These are phyloP conservation scores for Mesembryanthemum crystallinum DNA, from an alignment of 148 eudicot species.

Conservation along the genomic window DNA sequence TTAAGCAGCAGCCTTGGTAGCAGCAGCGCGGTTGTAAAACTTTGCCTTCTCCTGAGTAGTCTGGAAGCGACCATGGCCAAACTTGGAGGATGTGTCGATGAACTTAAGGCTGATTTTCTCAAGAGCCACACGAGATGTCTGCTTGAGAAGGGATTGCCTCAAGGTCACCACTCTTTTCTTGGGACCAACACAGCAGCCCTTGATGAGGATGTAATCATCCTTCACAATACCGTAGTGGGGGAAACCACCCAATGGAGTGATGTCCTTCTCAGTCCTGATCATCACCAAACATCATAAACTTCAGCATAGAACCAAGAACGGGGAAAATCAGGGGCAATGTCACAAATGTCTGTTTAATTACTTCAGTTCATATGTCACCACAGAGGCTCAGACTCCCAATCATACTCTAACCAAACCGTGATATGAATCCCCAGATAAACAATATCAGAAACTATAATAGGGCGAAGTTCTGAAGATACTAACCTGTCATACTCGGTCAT, in stretches of 20 bases:
- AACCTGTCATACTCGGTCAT: conserved; percentile 71
- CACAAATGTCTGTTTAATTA: too few relatives aligned
- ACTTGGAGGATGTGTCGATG: conserved; percentile 88
- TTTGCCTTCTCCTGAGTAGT: conserved; percentile 71
- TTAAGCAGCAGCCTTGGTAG: conserved; percentile 53
- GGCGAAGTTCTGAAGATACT: not conserved
- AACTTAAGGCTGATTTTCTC: conserved; percentile 84
- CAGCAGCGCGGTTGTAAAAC: conserved; percentile 40
- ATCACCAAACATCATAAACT: not conserved
- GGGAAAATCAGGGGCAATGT: too few relatives aligned
- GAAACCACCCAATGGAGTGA: conserved; percentile 96
- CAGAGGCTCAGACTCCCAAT: too few relatives aligned
- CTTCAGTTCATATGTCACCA: too few relatives aligned
- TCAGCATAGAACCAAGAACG: too few relatives aligned
- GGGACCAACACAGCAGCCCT: conserved; percentile 80
- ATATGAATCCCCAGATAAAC: too few relatives aligned
- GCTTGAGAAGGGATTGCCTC: conserved; percentile 69
- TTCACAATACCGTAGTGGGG: conserved; percentile 89
- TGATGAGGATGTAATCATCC: conserved; percentile 79
- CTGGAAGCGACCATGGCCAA: conserved; percentile 96
- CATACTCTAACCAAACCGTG: too few relatives aligned
- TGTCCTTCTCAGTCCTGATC: conserved; percentile 82
- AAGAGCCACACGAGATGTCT: conserved; percentile 76
- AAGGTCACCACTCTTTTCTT: conserved; percentile 91
- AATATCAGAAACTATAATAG: not conserved